Base-by-base conservation (phyloP, 768 basidiomycete genomes). In the Naganishia vishniacii region DNA sequence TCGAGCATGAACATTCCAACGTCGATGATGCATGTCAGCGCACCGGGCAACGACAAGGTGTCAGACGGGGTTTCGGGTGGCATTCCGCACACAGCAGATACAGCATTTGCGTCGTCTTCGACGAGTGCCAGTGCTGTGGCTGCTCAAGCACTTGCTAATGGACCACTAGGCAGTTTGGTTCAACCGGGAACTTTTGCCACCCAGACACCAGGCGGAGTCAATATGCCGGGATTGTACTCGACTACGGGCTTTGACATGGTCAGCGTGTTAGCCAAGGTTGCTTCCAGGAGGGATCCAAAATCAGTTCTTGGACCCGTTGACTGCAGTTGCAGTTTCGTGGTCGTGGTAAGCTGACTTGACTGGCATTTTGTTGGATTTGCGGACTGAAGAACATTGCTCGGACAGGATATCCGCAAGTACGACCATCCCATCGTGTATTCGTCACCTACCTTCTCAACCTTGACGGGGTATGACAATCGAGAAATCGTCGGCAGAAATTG, bases 381-480 rank as follows among this genome's bases (percentile, higher is more conserved):
- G n/a, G n/a, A n/a, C n/a, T n/a, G n/a, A n/a, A n/a, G n/a, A n/a
- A n/a, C n/a, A n/a, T n/a, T n/a, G n/a, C n/a, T n/a, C n/a, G n/a
- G 0, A 42, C 40, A 77, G 73, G 95, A 99, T 74, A 83, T 86
- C 25, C 83, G 88, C 5, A 80, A 88, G 61, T 83, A 84, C 67
- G 95, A 99, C 75, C 79, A 80, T 32, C 91, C 94, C 15, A 87
- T 98, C 74, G 85, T 97, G 4, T 97, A 95, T 70, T 91, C 89
- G 62, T 89, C 87, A 3, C 89, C 89, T 16, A 83, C 84, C 0
- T 99, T 99, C 74, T 85, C 82, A n/a, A 68, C 66, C 18, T 64
- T 81, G 47, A 81, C 80, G 13, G 80, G 80, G 0, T 81, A 81
- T 68, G 68, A 72, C 7, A 66, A 75, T 23, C 69, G 74, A 46